A percentile compares a stretch with the other conserved stretches of the same genome.
phyloP scores from a whole-genome alignment of 179 eudicot species.

The Spinacia oleracea region DNA sequence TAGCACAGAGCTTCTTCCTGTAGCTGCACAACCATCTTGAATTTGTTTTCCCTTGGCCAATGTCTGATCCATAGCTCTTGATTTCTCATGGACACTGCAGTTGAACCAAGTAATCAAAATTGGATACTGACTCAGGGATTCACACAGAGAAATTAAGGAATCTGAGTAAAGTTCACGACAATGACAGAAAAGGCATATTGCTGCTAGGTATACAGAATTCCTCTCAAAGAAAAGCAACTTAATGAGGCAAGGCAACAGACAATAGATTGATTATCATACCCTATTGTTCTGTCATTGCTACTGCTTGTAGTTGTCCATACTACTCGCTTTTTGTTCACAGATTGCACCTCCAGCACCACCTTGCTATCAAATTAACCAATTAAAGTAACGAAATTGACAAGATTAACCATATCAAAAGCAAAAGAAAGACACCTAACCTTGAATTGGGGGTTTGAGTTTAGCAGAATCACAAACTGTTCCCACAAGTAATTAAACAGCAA shows the following conservation, averaged over 20 bases:
- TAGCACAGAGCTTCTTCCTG: conserved; percentile 91
- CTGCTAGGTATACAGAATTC: background rate
- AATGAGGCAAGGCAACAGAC: background rate
- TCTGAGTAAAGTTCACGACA: background rate
- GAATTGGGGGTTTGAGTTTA: conserved; percentile 10
- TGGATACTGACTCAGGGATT: background rate
- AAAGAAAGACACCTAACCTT: conserved; percentile 17
- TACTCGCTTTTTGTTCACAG: conserved; percentile 29
- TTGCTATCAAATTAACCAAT: conserved; percentile 5
- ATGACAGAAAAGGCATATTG: background rate
- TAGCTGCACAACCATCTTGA: conserved; percentile 86
- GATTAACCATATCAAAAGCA: background rate
- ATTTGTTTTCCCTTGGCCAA: conserved; percentile 81
- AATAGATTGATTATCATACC: background rate
- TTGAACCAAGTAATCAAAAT: conserved; percentile 1
- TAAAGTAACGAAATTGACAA: background rate
- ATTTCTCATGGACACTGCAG: conserved; percentile 65
- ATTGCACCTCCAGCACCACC: conserved; percentile 10
- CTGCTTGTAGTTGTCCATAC: conserved; percentile 25
- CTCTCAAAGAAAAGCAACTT: background rate
- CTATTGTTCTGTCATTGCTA: background rate
- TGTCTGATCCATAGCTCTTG: conserved; percentile 81
- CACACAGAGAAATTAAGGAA: too few relatives aligned
- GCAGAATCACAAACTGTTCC: conserved; percentile 51
- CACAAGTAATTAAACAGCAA: too few relatives aligned